Evolutionary conservation across 2,329 filamentous ascomycete genomes (phyloP).

Genomic region (Trichophyton verrucosum): DNA sequence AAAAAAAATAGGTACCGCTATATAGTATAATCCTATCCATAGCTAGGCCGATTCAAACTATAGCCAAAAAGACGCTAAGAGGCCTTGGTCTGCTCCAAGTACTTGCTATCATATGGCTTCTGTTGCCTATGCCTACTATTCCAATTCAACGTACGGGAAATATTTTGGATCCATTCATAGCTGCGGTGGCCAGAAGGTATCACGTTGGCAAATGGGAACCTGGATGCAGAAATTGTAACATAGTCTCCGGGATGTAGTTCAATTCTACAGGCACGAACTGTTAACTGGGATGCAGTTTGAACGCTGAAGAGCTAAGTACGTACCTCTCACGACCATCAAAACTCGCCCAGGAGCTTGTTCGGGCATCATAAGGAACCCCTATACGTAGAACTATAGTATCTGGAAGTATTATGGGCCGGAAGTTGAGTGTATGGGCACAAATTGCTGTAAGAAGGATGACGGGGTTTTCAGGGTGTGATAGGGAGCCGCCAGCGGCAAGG

Average conservation of each 20-base stretch:
- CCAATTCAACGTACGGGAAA: constrained; percentile 40
- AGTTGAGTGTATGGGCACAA: constrained; percentile 80
- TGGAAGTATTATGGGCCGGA: constrained; percentile 85
- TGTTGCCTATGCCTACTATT: constrained; percentile 38
- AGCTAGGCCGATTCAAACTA: neutral
- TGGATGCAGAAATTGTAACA: constrained; percentile 40
- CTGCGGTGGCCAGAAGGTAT: constrained; percentile 32
- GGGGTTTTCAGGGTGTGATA: constrained; percentile 85
- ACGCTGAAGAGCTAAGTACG: constrained; percentile 9
- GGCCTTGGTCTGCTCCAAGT: neutral
- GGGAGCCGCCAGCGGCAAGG: constrained; percentile 80
- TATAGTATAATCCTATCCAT: neutral
- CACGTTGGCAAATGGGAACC: constrained; percentile 41
- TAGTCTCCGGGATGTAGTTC: constrained; percentile 40
- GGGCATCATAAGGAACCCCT: constrained; percentile 86
- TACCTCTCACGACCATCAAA: constrained; percentile 84
- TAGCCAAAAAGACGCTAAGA: neutral
- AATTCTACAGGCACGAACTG: constrained; percentile 22
- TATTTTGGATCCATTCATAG: constrained; percentile 40
- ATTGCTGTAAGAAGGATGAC: constrained; percentile 87
- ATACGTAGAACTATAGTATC: constrained; percentile 90
- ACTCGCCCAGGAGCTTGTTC: constrained; percentile 88
- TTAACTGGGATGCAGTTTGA: neutral
- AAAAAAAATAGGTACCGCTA: neutral
- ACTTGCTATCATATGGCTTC: constrained; percentile 8